A percentile compares a stretch with the other conserved stretches of the same genome.
phyloP scores from a whole-genome alignment of 371 early-diverging fungal genomes.

The Apophysomyces variabilis region DNA sequence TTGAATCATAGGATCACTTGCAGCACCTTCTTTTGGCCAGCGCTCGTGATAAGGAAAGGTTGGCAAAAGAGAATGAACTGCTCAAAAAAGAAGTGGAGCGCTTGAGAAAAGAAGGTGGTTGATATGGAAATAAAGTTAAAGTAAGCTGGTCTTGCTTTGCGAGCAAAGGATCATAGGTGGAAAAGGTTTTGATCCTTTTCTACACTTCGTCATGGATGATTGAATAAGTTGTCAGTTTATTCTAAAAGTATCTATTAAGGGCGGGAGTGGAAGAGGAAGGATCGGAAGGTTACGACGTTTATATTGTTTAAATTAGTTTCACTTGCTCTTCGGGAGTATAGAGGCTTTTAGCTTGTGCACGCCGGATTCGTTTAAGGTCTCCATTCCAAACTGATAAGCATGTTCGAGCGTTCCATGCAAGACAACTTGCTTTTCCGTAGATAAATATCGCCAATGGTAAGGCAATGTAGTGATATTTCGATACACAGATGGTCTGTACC shows the following conservation, averaged over 20 bases:
- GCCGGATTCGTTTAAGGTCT: background rate
- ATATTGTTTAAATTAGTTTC: background rate
- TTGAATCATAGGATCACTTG: slow-evolving; percentile 28
- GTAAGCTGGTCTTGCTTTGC: slow-evolving; percentile 12
- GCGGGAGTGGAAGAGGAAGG: background rate
- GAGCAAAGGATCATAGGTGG: slow-evolving; percentile 2
- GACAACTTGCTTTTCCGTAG: background rate
- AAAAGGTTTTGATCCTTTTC: background rate
- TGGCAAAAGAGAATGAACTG: slow-evolving; percentile 58
- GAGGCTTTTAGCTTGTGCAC: background rate
- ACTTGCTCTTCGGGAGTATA: background rate
- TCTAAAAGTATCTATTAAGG: background rate
- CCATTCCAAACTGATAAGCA: slow-evolving; percentile 1
- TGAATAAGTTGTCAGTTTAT: background rate
- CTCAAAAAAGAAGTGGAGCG: slow-evolving; percentile 53
- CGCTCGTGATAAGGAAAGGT: slow-evolving; percentile 54
- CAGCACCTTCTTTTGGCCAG: slow-evolving; percentile 50
- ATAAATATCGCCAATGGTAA: background rate
- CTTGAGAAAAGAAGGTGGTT: slow-evolving; percentile 22
- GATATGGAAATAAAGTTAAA: slow-evolving; percentile 3
- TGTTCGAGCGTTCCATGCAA: slow-evolving; percentile 17
- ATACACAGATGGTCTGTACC: slow-evolving; percentile 28
- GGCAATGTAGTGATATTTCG: background rate
- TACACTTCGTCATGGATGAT: background rate
- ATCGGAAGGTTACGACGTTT: background rate